Evolutionary conservation across 176 grass and related monocot genomes (phyloP).

Genomic region (Paspalum notatum): DNA sequence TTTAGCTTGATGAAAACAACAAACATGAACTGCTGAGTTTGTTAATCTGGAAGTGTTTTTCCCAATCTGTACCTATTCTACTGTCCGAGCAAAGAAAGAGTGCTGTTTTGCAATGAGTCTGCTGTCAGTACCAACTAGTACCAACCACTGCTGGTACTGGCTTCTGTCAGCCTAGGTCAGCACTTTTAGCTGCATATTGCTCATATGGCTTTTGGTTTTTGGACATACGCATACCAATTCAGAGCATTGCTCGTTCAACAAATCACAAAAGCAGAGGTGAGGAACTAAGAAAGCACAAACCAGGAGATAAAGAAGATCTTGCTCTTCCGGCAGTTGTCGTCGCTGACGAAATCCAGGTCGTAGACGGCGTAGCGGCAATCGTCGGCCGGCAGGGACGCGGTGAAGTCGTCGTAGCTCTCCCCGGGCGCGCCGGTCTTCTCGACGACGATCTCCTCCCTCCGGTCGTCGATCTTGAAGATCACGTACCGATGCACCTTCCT

Average conservation of each 20-base stretch:
- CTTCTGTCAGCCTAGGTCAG: background rate
- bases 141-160: background rate
- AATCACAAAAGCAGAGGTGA: background rate
- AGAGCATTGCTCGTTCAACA: background rate
- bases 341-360: conserved; percentile 77
- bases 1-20: background rate
- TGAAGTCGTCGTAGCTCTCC: conserved; percentile 73
- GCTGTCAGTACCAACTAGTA: conserved; percentile 13
- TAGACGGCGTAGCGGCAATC: conserved; percentile 79
- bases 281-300: conserved; percentile 28
- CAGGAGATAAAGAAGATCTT: conserved; percentile 89
- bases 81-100: background rate
- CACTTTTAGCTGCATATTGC: background rate
- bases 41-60: background rate
- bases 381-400: conserved; percentile 57
- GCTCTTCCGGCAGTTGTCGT: conserved; percentile 72
- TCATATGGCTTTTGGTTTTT: background rate
- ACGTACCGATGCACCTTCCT: conserved; percentile 71
- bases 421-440: conserved; percentile 65
- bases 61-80: background rate
- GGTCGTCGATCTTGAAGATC: conserved; percentile 82
- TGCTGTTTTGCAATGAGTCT: background rate
- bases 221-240: background rate
- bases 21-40: background rate
- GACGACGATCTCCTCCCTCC: conserved; percentile 60